Base-by-base conservation (phyloP, 139 green algal species). In the Tetradesmus obliquus region DNA sequence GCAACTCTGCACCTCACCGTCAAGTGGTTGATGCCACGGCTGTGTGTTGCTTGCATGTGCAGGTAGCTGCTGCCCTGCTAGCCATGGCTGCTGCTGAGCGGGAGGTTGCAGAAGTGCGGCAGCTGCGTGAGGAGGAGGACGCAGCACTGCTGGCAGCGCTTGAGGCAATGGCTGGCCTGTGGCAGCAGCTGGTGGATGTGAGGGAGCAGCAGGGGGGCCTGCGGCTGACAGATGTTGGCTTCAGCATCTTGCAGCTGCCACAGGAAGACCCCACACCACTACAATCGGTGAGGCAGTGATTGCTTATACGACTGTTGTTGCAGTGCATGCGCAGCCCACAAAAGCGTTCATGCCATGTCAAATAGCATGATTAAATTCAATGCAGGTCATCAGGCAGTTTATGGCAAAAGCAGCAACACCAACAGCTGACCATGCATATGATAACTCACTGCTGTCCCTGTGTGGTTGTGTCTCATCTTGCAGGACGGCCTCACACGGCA, bases 91-190 rank as follows among this genome's bases (percentile, higher is more conserved):
- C 45, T 69, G 58, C 66, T n/a, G 89, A 92, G 53, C 17, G 62
- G 2, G 89, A 97, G 91, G 95, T 97, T 0, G 95, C 93, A 15
- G 95, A 97, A 91, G 92, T 94, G 55, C 88, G 95, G 66, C 95
- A 97, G 95, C 93, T 97, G 13, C 94, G 94, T 82, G 95, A 97
- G 87, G 95, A 97, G 85, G 95, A 97, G 91, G 91, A 95, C 60
- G 51, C 58, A 45, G 83, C 93, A 15, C 92, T 96, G 69, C 62
- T 85, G 4, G 55, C 57, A 58, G 91, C 89, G 3, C 88, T 94
- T 51, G 86, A 94, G 88, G 62, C 84, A 45, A 94, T 95, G 92
- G 85, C 81, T 32, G 51, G 51, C 6, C 71, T 92, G 45, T 94
- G 80, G 82, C 24, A 55, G 20, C 54, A 92, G 76, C 66, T 94